Evolutionary conservation across 305 asterid genomes (phyloP).

Genomic region (Salvia sclarea): DNA sequence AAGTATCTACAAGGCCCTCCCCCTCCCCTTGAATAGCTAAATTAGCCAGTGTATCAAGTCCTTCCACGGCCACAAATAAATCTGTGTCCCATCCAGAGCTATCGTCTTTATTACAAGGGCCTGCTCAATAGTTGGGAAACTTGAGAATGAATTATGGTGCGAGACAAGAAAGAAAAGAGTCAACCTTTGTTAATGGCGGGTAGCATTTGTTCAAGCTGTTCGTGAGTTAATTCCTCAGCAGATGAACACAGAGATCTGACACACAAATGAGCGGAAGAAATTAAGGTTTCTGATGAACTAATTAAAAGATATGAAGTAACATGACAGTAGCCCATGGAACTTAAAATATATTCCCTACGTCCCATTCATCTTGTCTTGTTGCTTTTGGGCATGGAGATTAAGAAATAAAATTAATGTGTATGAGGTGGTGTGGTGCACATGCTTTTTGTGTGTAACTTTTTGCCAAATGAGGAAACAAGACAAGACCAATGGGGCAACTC

Average conservation of each 20-base stretch:
- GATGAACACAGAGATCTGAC: conserved; percentile 74
- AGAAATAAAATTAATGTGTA: too few species aligned
- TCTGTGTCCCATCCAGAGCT: conserved; percentile 45
- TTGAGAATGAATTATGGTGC: background rate
- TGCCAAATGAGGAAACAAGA: too few species aligned
- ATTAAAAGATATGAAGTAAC: background rate
- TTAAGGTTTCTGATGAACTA: conserved; percentile 1
- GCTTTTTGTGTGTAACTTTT: too few species aligned
- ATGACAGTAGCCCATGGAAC: background rate
- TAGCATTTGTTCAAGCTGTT: conserved; percentile 58
- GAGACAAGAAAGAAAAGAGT: conserved; percentile 22
- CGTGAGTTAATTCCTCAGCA: conserved; percentile 62
- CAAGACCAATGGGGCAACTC: too few species aligned
- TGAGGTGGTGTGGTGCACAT: too few species aligned
- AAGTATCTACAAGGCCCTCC: conserved; percentile 43
- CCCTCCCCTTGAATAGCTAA: conserved; percentile 60
- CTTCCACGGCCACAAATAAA: conserved; percentile 50
- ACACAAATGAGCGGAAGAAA: conserved; percentile 23
- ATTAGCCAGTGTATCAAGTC: conserved; percentile 72
- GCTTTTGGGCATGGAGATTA: too few species aligned
- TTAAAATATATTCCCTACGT: conserved; percentile 1
- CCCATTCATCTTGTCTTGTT: too few species aligned
- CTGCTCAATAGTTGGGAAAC: conserved; percentile 42
- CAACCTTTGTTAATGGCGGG: conserved; percentile 53
- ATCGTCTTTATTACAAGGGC: conserved; percentile 44